Evolutionary conservation across 78 protist genomes (phyloP), one percentile per base, ranked within the genome.

Genomic region (Cyanophora paradoxa): DNA sequence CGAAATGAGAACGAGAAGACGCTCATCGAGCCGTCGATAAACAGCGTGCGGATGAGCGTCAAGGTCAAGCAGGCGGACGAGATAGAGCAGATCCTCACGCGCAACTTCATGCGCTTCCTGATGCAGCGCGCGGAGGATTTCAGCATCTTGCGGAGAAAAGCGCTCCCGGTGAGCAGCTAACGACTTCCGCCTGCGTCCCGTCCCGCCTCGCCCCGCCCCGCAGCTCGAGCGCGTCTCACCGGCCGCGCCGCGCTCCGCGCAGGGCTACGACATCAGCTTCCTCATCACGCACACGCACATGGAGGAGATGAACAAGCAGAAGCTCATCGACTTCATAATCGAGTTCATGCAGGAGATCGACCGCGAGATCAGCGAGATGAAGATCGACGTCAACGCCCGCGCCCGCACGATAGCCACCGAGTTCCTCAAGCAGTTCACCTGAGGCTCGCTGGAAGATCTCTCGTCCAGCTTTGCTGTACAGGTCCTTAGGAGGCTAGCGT

Each of bases 241-340:
- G n/a, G n/a, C n/a, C n/a, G n/a, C n/a, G n/a, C n/a, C n/a, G n/a
- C n/a, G n/a, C n/a, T n/a, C n/a, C n/a, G n/a, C n/a, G n/a, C 22
- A 92, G 87, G 98, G 95, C 34, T 97, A 94, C 79, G 99, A 96
- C 86, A 84, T 97, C 83, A 66, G 86, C 68, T 90, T 97, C 77
- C 81, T 97, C 33, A 84, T 97, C 66, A 96, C 99, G 42, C 94
- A 96, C 82, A 81, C 79, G 82, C 93, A 97, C 79, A 61, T 88
- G 24, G 99, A 97, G 76, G 20, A 16, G 34, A 92, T 95, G 96
- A 79, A 76, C 81, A 89, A 89, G 85, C 92, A 90, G 83, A 94
- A 95, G 74, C 82, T 96, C 31, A 85, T 96, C 42, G 98, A 98
- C 78, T 98, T 96, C 56, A 69, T 98, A 52, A 82, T 96, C 34